These are phyloP conservation scores for Nicotiana undulata DNA, from an alignment of 257 asterid species.

Conservation along the genomic window DNA sequence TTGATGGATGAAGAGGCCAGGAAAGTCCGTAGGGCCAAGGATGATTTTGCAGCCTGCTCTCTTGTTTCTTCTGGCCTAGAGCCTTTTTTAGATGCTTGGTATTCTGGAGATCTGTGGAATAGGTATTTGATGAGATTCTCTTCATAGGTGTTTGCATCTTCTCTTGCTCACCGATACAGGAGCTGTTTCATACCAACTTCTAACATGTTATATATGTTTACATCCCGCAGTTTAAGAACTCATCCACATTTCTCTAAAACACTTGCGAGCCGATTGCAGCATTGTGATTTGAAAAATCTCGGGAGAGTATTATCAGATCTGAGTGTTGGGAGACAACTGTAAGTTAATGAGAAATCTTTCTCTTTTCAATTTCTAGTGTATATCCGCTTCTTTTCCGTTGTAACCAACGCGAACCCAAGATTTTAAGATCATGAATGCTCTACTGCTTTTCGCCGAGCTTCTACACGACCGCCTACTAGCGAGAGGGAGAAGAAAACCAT, in stretches of 20 bases:
- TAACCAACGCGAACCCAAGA: too few relatives aligned
- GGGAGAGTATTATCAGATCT: slow-evolving; percentile 58
- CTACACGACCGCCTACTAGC: too few relatives aligned
- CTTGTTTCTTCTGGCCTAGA: slow-evolving; percentile 67
- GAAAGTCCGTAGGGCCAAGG: slow-evolving; percentile 58
- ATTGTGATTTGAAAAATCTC: slow-evolving; percentile 56
- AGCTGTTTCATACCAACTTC: background rate
- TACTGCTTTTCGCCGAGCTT: too few relatives aligned
- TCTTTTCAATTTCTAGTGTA: background rate
- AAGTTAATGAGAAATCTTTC: slow-evolving; percentile 26
- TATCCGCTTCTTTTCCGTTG: background rate
- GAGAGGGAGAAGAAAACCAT: too few relatives aligned
- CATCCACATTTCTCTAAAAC: slow-evolving; percentile 66
- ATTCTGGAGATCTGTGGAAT: slow-evolving; percentile 74
- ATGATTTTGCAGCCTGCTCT: slow-evolving; percentile 68
- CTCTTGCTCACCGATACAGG: background rate
- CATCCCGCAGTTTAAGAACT: slow-evolving; percentile 57
- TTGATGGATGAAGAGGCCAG: slow-evolving; percentile 55
- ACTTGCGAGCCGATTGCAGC: slow-evolving; percentile 49
- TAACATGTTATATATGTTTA: background rate
- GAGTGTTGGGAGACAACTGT: slow-evolving; percentile 91
- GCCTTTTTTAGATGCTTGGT: slow-evolving; percentile 65
- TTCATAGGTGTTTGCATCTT: background rate
- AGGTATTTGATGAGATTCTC: slow-evolving; percentile 38
- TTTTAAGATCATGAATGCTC: too few relatives aligned